Evolutionary conservation across 208 protist species (phyloP).

Genomic region (Wallacemonas sp.): DNA sequence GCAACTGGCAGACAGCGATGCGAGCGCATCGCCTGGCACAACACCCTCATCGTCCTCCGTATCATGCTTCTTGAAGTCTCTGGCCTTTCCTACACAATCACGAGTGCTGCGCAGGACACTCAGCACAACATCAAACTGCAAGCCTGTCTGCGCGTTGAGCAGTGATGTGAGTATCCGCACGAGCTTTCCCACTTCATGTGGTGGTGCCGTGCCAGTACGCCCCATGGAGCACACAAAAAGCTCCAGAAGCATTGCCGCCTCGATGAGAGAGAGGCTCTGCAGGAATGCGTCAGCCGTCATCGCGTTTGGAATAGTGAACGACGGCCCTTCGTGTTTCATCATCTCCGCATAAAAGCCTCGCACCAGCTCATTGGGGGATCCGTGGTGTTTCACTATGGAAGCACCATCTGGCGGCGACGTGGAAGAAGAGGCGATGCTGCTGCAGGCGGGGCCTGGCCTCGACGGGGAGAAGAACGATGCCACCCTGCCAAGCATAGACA

Average conservation of each 20-base stretch:
- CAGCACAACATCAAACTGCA: conserved; percentile 15
- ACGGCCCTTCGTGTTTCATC: neutral
- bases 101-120: neutral
- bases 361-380: conserved; percentile 22
- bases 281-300: conserved; percentile 20
- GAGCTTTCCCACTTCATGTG: neutral
- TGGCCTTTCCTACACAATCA: neutral
- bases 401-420: too few relatives aligned
- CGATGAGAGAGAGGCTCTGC: conserved; percentile 13
- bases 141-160: neutral
- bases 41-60: too few relatives aligned
- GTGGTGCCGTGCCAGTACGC: neutral
- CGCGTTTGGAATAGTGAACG: neutral
- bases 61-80: neutral
- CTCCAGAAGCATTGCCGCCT: conserved; percentile 38
- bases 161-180: neutral
- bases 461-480: conserved; percentile 32
- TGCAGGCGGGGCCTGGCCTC: neutral
- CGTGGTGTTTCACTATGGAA: neutral
- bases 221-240: conserved; percentile 16
- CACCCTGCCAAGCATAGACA: conserved; percentile 35
- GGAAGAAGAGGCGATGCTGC: too few relatives aligned
- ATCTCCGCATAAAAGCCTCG: conserved; percentile 16
- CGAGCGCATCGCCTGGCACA: too few relatives aligned
- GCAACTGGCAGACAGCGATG: conserved; percentile 18